These are phyloP conservation scores for Neostapfia colusana DNA, from an alignment of 176 grass and related monocot species.

Conservation along the genomic window DNA sequence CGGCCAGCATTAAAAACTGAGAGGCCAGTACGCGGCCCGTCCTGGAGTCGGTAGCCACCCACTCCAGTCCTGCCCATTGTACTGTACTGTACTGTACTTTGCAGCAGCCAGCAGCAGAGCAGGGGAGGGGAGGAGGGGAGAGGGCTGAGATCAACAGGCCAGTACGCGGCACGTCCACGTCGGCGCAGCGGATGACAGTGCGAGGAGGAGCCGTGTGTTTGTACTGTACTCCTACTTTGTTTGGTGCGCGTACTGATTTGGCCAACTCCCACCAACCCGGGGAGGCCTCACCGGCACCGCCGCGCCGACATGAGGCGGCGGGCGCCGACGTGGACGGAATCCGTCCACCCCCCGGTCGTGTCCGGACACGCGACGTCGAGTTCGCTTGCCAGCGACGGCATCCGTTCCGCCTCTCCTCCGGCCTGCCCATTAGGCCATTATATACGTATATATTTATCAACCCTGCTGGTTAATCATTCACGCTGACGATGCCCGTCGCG, in stretches of 20 bases:
- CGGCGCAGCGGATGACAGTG: no score
- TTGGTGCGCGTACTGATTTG: conserved; percentile 35
- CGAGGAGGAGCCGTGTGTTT: background rate
- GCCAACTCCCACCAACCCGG: background rate
- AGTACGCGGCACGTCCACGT: no score
- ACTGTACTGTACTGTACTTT: no score
- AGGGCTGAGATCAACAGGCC: no score
- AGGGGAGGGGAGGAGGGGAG: no score
- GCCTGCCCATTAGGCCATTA: background rate
- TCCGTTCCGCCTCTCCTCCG: background rate
- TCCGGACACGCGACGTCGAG: conserved; percentile 39
- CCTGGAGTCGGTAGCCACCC: background rate
- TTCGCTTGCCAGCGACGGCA: conserved; percentile 41
- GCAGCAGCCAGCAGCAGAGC: background rate
- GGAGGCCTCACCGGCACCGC: background rate
- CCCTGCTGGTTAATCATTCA: no score
- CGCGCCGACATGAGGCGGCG: conserved; percentile 48
- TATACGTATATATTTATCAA: no score
- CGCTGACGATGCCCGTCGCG: no score
- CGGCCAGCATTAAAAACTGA: background rate
- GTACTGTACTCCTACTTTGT: no score
- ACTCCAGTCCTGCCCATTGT: no score
- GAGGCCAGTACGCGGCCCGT: background rate
- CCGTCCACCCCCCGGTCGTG: background rate
- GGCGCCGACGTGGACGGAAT: conserved; percentile 55